Evolutionary conservation across 2,329 filamentous ascomycete species (phyloP), one percentile per base, ranked within the genome.

Genomic region (Neoscytalidium dimidiatum): DNA sequence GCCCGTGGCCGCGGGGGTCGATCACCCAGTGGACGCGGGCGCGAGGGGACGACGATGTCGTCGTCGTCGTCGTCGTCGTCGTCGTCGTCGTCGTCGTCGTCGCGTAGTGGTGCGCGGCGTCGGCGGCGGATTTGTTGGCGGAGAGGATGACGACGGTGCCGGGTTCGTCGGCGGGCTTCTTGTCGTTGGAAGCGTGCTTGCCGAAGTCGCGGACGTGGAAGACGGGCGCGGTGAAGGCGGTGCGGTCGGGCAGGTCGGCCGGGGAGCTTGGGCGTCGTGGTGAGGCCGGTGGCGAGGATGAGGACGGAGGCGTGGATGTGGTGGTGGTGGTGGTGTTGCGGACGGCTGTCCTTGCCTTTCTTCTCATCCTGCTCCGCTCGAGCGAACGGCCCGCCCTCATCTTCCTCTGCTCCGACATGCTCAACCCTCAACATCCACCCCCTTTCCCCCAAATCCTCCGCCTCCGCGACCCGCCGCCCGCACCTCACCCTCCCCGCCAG

Each of bases 211-310:
- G 81, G 51, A 82, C 82, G 70, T 90, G 88, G 66, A 89, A 82
- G 19, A 89, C 72, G 0, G 83, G 82, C 0, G 80, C 80, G 0
- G 70, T 73, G 67, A 90, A 90, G 1, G 65, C 70, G 6, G 83
- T 81, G 21, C 80, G 77, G 0, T 83, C 84, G 0, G 77, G 71
- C 51, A 87, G 82, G 1, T 71, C 69, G 0, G 88, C 86, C 69
- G 0, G 88, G 86, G 23, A 88, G 76, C 53, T 83, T 83, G 0
- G 88, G 83, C 48, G 83, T 77, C 2, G 85, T 88, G 0, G 85
- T 86, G 19, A 88, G 74, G 1, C 88, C 88, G 1, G 85, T 87
- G 1, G 87, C 86, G 5, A 90, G 72, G 33, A 90, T 82, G 52
- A 91, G 76, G 69, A 85, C 87, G 9, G 73, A 74, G 3, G 76